Evolutionary conservation across 345 rosid species (phyloP).

Genomic region (Theobroma cacao): DNA sequence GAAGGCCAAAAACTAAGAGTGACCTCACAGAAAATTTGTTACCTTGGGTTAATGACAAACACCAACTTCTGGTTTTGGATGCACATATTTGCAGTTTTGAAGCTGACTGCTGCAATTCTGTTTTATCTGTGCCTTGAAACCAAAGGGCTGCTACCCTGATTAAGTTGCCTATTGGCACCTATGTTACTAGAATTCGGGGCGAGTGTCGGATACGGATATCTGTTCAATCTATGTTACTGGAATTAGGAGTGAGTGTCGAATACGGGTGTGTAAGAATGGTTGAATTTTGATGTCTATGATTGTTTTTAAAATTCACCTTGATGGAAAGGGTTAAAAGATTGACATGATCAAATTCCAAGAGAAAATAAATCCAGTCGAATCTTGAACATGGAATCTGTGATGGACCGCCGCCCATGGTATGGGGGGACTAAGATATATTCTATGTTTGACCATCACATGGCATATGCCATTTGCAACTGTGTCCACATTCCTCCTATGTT

Average conservation of each 20-base stretch:
- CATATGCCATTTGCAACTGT: background rate
- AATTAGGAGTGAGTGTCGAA: too few species aligned
- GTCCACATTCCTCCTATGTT: background rate
- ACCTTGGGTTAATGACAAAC: background rate
- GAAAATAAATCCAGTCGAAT: background rate
- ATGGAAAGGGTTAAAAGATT: background rate
- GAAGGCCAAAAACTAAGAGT: background rate
- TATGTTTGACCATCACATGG: conserved; percentile 13
- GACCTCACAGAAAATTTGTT: background rate
- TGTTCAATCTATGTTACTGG: too few species aligned
- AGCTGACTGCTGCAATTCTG: background rate
- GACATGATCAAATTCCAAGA: background rate
- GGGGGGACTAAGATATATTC: background rate
- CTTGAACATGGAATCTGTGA: conserved; percentile 8
- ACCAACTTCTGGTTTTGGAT: background rate
- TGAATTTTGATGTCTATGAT: background rate
- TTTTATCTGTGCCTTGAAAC: background rate
- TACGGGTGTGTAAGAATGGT: background rate
- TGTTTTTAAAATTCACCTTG: background rate
- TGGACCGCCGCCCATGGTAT: conserved; percentile 19
- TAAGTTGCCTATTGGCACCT: background rate
- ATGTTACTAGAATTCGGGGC: too few species aligned
- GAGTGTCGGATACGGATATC: too few species aligned
- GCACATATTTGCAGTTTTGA: background rate
- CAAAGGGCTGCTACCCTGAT: background rate